These are phyloP conservation scores for Strombidium stylifer DNA, from an alignment of 73 alveolate species.

Conservation along the genomic window DNA sequence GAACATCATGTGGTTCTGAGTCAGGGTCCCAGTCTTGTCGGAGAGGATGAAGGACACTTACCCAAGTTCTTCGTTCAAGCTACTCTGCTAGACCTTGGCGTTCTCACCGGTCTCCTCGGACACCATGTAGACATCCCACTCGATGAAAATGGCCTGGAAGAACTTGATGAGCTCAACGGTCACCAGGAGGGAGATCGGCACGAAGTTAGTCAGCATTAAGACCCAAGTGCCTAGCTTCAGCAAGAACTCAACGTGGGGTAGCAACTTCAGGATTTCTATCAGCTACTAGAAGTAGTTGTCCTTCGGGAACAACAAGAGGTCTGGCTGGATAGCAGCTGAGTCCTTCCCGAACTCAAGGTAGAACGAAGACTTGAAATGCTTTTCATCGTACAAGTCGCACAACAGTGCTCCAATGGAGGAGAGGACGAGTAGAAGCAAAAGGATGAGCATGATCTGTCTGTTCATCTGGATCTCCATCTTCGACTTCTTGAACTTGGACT, in stretches of 20 bases:
- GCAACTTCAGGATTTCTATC: slow-evolving; percentile 66
- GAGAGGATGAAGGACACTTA: slow-evolving; percentile 77
- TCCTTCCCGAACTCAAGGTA: slow-evolving; percentile 39
- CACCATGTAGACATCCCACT: slow-evolving; percentile 67
- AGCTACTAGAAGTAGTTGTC: slow-evolving; percentile 83
- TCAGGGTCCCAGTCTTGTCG: slow-evolving; percentile 94
- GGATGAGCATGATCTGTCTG: slow-evolving; percentile 61
- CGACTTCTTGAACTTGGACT: slow-evolving; percentile 86
- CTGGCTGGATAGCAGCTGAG: slow-evolving; percentile 75
- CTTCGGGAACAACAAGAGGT: slow-evolving; percentile 76
- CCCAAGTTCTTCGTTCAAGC: slow-evolving; percentile 90
- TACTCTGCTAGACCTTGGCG: slow-evolving; percentile 75
- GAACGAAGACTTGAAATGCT: neutral
- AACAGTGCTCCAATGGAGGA: slow-evolving; percentile 34
- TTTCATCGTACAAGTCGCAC: slow-evolving; percentile 20
- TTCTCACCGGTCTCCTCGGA: slow-evolving; percentile 51
- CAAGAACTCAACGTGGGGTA: slow-evolving; percentile 57
- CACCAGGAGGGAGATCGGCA: slow-evolving; percentile 88
- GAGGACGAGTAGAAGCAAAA: slow-evolving; percentile 58
- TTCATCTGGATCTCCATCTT: slow-evolving; percentile 83
- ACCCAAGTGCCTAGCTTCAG: slow-evolving; percentile 59
- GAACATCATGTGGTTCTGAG: slow-evolving; percentile 85
- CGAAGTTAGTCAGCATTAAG: slow-evolving; percentile 79
- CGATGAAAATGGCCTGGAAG: slow-evolving; percentile 80
- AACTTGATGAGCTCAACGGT: slow-evolving; percentile 90